Evolutionary conservation across 78 protist species (phyloP).

Genomic region (Isochrysis galbana): DNA sequence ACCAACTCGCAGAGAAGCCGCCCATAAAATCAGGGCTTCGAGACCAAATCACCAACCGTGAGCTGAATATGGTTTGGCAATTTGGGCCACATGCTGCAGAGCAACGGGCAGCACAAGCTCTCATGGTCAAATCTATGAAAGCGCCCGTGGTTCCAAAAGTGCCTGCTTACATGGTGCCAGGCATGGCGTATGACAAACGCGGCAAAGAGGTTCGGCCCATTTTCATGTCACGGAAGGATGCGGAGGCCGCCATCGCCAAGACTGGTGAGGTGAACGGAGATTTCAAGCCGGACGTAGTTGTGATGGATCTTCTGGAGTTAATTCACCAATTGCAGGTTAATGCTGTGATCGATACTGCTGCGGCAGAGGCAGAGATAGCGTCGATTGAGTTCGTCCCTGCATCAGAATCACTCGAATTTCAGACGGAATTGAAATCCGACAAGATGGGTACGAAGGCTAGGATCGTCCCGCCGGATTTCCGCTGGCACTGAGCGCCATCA

Average conservation of each 20-base stretch:
- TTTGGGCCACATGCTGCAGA: neutral
- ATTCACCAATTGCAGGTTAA: neutral
- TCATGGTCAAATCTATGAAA: neutral
- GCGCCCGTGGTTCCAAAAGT: neutral
- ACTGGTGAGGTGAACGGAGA: neutral
- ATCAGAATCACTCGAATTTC: neutral
- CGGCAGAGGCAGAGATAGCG: neutral
- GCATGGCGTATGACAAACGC: neutral
- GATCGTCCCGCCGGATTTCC: neutral
- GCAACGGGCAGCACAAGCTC: neutral
- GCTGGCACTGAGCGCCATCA: neutral
- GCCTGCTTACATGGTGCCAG: neutral
- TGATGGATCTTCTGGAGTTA: neutral
- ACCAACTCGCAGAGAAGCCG: neutral
- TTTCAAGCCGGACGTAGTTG: neutral
- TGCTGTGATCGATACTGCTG: neutral
- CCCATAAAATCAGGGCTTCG: neutral
- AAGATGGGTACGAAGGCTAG: neutral
- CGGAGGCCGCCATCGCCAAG: neutral
- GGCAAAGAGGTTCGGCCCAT: neutral
- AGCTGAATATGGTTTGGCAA: constrained; percentile 20
- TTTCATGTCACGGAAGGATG: neutral
- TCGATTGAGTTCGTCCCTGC: neutral
- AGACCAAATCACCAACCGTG: neutral
- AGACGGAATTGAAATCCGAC: neutral